Evolutionary conservation across 257 asterid species (phyloP), one percentile per base, ranked within the genome.

Genomic region (Rehmannia glutinosa): DNA sequence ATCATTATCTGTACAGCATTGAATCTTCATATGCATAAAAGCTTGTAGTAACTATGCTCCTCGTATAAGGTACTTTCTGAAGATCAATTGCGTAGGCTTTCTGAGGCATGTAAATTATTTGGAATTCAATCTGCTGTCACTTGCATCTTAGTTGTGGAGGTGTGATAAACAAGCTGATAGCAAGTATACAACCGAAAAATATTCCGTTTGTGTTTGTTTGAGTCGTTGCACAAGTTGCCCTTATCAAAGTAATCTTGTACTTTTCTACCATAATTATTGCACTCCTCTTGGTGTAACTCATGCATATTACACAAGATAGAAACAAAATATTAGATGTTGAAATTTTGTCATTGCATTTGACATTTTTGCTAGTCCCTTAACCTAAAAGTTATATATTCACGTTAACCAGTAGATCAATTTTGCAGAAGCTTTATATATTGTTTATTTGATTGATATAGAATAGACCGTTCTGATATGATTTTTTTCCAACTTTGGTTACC

Each of bases 381-480:
- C 27, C 49, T 16, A 47, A 13, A 36, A 15, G 28, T 45, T 53
- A 32, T 33, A 17, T 19, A 5, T 55, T 23, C 53, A 45, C 47
- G 50, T 58, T 45, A 49, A 28, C 23, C 39, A 50, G 24, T 39
- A 39, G 32, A 59, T 57, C 13, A 17, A 73, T 41, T 41, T 41
- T 42, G 49, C 9, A 10, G 2, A 10, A 28, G 39, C 57, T 41
- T 28, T 62, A 35, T 39, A 23, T 57, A 9, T 21, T 45, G 32
- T 16, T 27, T 7, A 16, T 32, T 68, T 17, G 60, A 15, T 53
- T 62, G 58, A 60, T 68, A 20, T 63, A 58, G 45, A 62, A 16
- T 10, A 5, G 23, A 13, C 16, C n/a, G n/a, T n/a, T n/a, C n/a
- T n/a, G n/a, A n/a, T n/a, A n/a, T n/a, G n/a, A n/a, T n/a, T n/a